These are phyloP conservation scores for Chaetomium sp. DNA, from an alignment of 2,329 filamentous ascomycete genomes.

Conservation along the genomic window DNA sequence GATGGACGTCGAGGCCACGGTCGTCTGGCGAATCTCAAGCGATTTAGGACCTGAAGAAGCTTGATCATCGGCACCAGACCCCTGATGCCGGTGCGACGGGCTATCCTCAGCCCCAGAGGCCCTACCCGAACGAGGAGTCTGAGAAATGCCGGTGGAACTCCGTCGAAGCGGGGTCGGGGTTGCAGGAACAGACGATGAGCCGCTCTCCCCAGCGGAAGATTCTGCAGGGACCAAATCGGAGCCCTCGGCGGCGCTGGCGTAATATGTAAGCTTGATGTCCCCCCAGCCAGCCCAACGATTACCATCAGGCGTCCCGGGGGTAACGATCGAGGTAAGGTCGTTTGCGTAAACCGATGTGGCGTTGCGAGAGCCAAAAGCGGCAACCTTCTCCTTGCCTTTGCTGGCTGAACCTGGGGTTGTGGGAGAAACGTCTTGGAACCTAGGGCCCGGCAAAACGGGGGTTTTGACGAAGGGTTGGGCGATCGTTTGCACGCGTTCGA, in stretches of 20 bases:
- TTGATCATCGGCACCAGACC: constrained; percentile 35
- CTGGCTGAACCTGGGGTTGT: constrained; percentile 48
- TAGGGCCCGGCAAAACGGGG: constrained; percentile 41
- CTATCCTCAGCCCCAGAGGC: constrained; percentile 33
- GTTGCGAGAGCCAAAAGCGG: constrained; percentile 36
- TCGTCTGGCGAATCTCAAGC: constrained; percentile 58
- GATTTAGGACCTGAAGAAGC: constrained; percentile 45
- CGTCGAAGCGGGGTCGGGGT: constrained; percentile 73
- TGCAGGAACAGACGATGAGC: constrained; percentile 45
- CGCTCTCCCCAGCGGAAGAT: constrained; percentile 16
- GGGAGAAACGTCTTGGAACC: constrained; percentile 42
- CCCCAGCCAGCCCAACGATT: constrained; percentile 70
- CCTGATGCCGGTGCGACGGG: constrained; percentile 33
- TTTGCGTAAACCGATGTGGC: constrained; percentile 66
- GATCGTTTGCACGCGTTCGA: constrained; percentile 78
- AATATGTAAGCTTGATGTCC: constrained; percentile 74
- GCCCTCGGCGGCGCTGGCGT: constrained; percentile 41
- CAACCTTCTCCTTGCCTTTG: constrained; percentile 71
- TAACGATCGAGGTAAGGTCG: constrained; percentile 71
- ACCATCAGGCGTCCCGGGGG: constrained; percentile 43
- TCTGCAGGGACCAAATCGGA: constrained; percentile 25
- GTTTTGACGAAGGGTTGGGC: constrained; percentile 77
- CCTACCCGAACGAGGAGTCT: constrained; percentile 36
- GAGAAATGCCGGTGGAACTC: constrained; percentile 49
- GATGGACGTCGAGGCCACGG: constrained; percentile 46